Evolutionary conservation across 177 flowering plant genomes (phyloP).

Genomic region (Vitis hybrid): DNA sequence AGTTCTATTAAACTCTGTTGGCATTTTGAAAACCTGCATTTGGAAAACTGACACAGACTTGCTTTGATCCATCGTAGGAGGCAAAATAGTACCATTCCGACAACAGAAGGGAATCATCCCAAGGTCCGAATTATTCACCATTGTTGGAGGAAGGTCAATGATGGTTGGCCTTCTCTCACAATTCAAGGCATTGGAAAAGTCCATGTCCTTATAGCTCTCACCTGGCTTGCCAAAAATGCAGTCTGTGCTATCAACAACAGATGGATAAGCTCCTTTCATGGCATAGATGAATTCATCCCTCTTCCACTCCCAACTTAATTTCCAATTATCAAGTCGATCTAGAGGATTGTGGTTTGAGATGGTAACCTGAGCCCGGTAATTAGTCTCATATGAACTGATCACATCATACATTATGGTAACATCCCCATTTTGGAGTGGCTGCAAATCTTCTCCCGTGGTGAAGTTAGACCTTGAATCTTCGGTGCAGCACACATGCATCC

Average conservation of each 20-base stretch:
- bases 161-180: slow-evolving; percentile 59
- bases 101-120: slow-evolving; percentile 62
- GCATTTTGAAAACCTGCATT: slow-evolving; percentile 58
- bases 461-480: slow-evolving; percentile 33
- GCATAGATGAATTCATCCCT: slow-evolving; percentile 53
- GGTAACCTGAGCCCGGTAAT: slow-evolving; percentile 57
- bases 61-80: slow-evolving; percentile 48
- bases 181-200: slow-evolving; percentile 43
- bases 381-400: slow-evolving; percentile 27
- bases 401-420: slow-evolving; percentile 58
- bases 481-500: slow-evolving; percentile 42
- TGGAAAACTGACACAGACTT: slow-evolving; percentile 50
- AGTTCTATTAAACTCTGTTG: slow-evolving; percentile 57
- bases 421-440: slow-evolving; percentile 49
- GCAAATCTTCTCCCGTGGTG: slow-evolving; percentile 21
- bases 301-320: slow-evolving; percentile 65
- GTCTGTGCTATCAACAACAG: slow-evolving; percentile 32
- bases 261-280: slow-evolving; percentile 64
- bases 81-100: slow-evolving; percentile 57
- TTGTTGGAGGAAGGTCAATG: slow-evolving; percentile 52
- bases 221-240: slow-evolving; percentile 59
- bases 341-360: slow-evolving; percentile 48
- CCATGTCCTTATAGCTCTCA: slow-evolving; percentile 36
- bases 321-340: slow-evolving; percentile 61
- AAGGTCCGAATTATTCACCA: slow-evolving; percentile 40